A percentile compares a stretch with the other conserved stretches of the same genome.
phyloP scores from a whole-genome alignment of 257 asterid genomes.

The Parsonsia alboflavescens region DNA sequence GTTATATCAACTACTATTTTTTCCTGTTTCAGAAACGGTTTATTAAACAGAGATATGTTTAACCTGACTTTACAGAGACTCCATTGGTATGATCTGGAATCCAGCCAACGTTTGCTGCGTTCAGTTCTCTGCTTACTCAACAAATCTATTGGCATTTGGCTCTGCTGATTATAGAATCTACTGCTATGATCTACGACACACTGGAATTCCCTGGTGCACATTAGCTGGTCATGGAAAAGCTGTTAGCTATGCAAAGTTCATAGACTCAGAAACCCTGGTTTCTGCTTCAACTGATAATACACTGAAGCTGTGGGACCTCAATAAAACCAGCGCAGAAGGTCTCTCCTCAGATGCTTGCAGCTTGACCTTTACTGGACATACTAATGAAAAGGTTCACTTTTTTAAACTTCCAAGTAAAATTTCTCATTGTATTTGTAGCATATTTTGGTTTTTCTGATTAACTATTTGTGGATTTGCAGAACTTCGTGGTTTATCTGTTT shows the following conservation, averaged over 20 bases:
- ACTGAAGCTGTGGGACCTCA: constrained; percentile 88
- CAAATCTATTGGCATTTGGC: constrained; percentile 68
- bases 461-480: constrained; percentile 42
- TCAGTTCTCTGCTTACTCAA: constrained; percentile 67
- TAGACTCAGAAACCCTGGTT: constrained; percentile 64
- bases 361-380: constrained; percentile 74
- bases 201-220: constrained; percentile 68
- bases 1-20: background rate
- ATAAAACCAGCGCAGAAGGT: constrained; percentile 50
- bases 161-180: constrained; percentile 78
- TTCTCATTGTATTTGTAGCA: background rate
- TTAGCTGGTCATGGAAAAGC: constrained; percentile 81
- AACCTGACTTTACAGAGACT: constrained; percentile 46
- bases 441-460: constrained; percentile 9
- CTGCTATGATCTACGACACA: constrained; percentile 84
- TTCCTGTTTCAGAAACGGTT: constrained; percentile 15
- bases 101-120: constrained; percentile 78
- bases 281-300: constrained; percentile 95
- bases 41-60: background rate
- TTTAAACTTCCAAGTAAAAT: background rate
- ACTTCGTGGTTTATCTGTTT: constrained; percentile 77
- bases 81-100: constrained; percentile 67
- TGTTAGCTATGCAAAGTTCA: constrained; percentile 71
- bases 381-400: constrained; percentile 64
- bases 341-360: constrained; percentile 56